phyloP scores from a whole-genome alignment of 257 asterid genomes.

The Anisodus acutangulus region DNA sequence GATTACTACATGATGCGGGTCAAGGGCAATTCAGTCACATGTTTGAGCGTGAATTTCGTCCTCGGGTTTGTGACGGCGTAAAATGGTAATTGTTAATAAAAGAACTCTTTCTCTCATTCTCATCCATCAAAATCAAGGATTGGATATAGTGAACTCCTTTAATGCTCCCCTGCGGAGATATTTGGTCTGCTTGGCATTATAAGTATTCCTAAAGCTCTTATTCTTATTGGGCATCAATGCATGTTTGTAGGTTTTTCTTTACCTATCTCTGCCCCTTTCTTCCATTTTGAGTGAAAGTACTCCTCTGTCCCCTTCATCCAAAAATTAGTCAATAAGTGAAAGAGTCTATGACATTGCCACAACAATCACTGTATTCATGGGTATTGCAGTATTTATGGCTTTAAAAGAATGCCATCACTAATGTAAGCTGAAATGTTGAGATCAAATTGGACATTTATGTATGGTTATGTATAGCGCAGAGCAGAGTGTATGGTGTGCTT shows the following conservation, averaged over 20 bases:
- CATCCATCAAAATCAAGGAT: neutral
- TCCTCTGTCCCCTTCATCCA: slow-evolving; percentile 15
- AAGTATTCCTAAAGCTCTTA: slow-evolving; percentile 3
- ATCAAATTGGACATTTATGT: slow-evolving; percentile 2
- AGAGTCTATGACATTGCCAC: neutral
- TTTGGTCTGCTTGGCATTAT: neutral
- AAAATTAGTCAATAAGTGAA: slow-evolving; percentile 20
- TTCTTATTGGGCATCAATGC: slow-evolving; percentile 6
- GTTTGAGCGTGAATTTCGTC: slow-evolving; percentile 83
- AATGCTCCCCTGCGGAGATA: slow-evolving; percentile 6
- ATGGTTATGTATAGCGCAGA: neutral
- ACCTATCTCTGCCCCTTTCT: neutral
- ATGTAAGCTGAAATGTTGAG: neutral
- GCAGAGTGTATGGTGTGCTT: neutral
- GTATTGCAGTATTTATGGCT: slow-evolving; percentile 1
- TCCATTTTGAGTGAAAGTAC: neutral
- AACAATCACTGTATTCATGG: neutral
- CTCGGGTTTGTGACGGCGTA: slow-evolving; percentile 54
- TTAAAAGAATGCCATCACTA: slow-evolving; percentile 17
- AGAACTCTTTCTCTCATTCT: slow-evolving; percentile 13
- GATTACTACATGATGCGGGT: slow-evolving; percentile 91
- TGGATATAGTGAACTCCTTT: slow-evolving; percentile 5
- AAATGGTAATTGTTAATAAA: slow-evolving; percentile 55
- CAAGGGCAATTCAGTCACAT: slow-evolving; percentile 97
- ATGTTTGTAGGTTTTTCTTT: neutral